These are phyloP conservation scores for Talinum fruticosum DNA, from an alignment of 148 eudicot species.

Conservation along the genomic window DNA sequence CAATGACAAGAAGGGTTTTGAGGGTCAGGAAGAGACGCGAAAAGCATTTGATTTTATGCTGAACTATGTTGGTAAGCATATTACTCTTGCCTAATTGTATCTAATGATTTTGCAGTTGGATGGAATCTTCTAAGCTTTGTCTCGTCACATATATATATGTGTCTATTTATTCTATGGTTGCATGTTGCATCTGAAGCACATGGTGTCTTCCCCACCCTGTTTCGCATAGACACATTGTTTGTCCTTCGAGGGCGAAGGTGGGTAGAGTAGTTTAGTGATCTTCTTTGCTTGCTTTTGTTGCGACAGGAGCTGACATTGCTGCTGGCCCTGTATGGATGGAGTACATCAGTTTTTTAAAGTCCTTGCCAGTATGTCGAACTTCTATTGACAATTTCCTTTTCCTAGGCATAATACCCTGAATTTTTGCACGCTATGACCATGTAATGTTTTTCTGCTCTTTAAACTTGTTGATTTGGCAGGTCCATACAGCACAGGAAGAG, in stretches of 20 bases:
- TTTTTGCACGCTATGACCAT: constrained; percentile 7
- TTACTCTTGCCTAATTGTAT: neutral
- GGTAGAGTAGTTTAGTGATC: neutral
- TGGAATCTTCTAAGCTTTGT: neutral
- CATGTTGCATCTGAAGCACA: neutral
- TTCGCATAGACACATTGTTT: neutral
- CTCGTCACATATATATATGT: no score
- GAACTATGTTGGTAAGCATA: constrained; percentile 73
- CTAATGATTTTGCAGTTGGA: neutral
- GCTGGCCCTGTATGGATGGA: constrained; percentile 99
- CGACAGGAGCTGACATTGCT: constrained; percentile 80
- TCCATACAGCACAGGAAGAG: constrained; percentile 80
- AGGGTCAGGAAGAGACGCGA: constrained; percentile 94
- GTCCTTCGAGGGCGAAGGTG: neutral
- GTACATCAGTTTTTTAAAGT: constrained; percentile 76
- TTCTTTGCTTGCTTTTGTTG: constrained; percentile 15
- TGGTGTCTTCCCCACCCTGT: neutral
- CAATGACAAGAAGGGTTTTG: constrained; percentile 87
- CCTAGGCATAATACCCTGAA: neutral
- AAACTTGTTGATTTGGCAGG: constrained; percentile 46
- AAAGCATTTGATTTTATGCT: constrained; percentile 99
- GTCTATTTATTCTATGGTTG: neutral
- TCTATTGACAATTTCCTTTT: constrained; percentile 7
- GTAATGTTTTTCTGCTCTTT: constrained; percentile 14
- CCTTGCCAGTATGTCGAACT: constrained; percentile 64